phyloP scores from a whole-genome alignment of 768 basidiomycete genomes.

The Pisolithus sp. region DNA sequence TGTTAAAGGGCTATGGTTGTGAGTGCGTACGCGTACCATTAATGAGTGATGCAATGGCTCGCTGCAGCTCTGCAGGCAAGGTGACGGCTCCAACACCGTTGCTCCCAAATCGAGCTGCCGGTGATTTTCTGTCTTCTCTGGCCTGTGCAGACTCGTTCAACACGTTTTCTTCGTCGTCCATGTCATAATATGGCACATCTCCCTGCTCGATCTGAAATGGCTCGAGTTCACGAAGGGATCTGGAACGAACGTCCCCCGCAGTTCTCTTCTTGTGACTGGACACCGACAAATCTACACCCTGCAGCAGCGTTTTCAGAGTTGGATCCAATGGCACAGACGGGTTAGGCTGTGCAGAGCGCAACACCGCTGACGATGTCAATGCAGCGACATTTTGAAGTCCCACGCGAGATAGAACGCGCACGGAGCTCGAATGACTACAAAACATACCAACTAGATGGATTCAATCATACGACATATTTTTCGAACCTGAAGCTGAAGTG shows the following conservation, averaged over 20 bases:
- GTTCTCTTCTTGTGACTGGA: constrained; percentile 28
- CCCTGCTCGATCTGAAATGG: constrained; percentile 35
- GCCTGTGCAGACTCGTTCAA: constrained; percentile 19
- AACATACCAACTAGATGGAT: constrained; percentile 12
- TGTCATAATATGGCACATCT: constrained; percentile 26
- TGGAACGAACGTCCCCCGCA: constrained; percentile 17
- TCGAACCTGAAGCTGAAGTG: too few relatives aligned
- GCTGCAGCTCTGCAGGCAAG: constrained; percentile 66
- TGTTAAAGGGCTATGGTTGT: constrained; percentile 2
- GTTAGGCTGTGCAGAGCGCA: constrained; percentile 42
- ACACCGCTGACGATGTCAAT: constrained; percentile 29
- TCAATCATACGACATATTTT: neutral
- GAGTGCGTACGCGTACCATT: constrained; percentile 37
- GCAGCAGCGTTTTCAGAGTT: constrained; percentile 51
- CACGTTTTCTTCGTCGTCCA: constrained; percentile 27
- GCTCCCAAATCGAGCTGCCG: constrained; percentile 78
- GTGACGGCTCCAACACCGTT: constrained; percentile 63
- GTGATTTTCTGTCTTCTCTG: constrained; percentile 54
- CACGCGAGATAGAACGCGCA: constrained; percentile 19
- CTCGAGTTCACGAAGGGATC: constrained; percentile 49
- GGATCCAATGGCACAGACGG: constrained; percentile 61
- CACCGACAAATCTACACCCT: constrained; percentile 65
- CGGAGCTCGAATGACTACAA: constrained; percentile 15
- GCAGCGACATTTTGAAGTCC: constrained; percentile 16
- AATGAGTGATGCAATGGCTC: constrained; percentile 61